Percentiles rank a stretch among this genome's conserved stretches.
Conservation (phyloP, 148 eudicot genomes). For the Talinum fruticosum region DNA sequence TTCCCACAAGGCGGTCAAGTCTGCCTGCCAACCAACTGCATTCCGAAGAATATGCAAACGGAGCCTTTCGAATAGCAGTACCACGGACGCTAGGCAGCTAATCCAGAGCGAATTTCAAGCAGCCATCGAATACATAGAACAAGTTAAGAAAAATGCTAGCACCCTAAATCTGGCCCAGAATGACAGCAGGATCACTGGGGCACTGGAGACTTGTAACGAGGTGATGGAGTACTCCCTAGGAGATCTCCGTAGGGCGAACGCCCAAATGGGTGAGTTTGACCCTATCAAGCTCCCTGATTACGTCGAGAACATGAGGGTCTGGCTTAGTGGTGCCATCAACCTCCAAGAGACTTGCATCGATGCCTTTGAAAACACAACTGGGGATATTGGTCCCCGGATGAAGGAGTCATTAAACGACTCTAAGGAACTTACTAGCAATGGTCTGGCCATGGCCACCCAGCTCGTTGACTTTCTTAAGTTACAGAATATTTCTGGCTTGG, state of each 20-base stretch:
- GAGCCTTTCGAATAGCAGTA: slow-evolving; percentile 16
- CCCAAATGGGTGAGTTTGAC: slow-evolving; percentile 27
- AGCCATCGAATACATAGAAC: slow-evolving; percentile 16
- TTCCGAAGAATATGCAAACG: slow-evolving; percentile 19
- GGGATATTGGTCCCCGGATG: slow-evolving; percentile 38
- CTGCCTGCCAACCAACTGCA: slow-evolving; percentile 30
- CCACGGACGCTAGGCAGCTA: slow-evolving; percentile 28
- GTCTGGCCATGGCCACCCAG: slow-evolving; percentile 26
- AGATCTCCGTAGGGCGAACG: slow-evolving; percentile 28
- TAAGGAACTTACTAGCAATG: slow-evolving; percentile 27
- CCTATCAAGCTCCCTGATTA: slow-evolving; percentile 17
- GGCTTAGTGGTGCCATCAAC: slow-evolving; percentile 53
- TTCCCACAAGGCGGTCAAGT: slow-evolving; percentile 17
- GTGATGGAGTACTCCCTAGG: slow-evolving; percentile 31
- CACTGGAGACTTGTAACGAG: slow-evolving; percentile 29
- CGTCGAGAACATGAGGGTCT: slow-evolving; percentile 39
- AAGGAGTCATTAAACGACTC: slow-evolving; percentile 27
- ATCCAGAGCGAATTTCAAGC: slow-evolving; percentile 23
- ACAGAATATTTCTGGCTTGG: slow-evolving; percentile 8
- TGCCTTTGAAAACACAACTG: slow-evolving; percentile 41
- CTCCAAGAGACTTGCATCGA: slow-evolving; percentile 50
- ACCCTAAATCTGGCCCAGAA: slow-evolving; percentile 20
- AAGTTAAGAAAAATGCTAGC: slow-evolving; percentile 23
- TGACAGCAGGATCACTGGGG: slow-evolving; percentile 24
- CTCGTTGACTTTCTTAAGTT: slow-evolving; percentile 13